These are phyloP conservation scores for Oxytropis ochrocephala DNA, from an alignment of 306 rosid genomes.

Conservation along the genomic window DNA sequence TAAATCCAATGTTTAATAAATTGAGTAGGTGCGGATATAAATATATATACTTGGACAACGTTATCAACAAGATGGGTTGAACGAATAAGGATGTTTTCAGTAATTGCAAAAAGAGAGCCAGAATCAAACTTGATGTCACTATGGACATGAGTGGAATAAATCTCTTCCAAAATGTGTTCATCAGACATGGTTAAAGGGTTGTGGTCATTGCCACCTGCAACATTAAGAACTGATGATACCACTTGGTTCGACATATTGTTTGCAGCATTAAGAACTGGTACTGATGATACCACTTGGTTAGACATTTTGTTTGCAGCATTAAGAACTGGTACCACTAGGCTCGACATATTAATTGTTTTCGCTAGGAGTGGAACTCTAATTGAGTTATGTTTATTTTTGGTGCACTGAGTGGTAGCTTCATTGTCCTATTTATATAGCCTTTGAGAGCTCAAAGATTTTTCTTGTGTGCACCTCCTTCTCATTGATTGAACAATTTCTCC, in stretches of 20 bases:
- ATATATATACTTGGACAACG: slow-evolving; percentile 32
- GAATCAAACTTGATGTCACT: slow-evolving; percentile 32
- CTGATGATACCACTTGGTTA: too few relatives aligned
- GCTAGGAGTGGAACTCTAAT: not conserved
- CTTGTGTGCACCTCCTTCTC: not conserved
- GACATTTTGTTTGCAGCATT: too few relatives aligned
- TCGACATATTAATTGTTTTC: slow-evolving; percentile 15
- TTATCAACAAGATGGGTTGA: slow-evolving; percentile 36
- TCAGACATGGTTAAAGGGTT: slow-evolving; percentile 38
- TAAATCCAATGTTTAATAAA: not conserved
- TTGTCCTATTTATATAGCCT: slow-evolving; percentile 11
- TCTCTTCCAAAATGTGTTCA: slow-evolving; percentile 30
- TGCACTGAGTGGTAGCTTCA: not conserved
- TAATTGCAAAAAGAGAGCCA: slow-evolving; percentile 28
- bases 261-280: not conserved
- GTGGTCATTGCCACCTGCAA: not conserved
- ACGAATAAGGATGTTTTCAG: slow-evolving; percentile 32
- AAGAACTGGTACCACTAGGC: not conserved
- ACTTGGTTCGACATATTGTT: slow-evolving; percentile 11
- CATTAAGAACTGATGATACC: not conserved
- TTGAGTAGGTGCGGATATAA: not conserved
- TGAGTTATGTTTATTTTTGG: not conserved
- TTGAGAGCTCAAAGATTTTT: not conserved
- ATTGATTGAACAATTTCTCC: not conserved
- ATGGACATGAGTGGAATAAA: slow-evolving; percentile 39